These are phyloP conservation scores for Borealophlyctis nickersoniae DNA, from an alignment of 192 early-diverging fungal species.

Conservation along the genomic window DNA sequence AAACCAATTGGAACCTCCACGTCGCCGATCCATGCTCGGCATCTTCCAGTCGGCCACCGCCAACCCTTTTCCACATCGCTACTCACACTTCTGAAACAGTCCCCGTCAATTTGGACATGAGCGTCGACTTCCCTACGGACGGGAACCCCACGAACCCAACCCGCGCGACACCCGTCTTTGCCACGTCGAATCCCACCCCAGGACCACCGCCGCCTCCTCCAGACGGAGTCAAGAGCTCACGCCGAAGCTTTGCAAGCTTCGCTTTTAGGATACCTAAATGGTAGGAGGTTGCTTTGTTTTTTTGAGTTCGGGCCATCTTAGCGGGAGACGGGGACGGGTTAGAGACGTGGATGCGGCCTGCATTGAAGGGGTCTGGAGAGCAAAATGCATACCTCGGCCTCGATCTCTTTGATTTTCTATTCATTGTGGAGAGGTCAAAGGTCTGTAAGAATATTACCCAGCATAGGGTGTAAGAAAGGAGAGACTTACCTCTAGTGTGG, in stretches of 20 bases:
- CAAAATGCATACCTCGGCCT: conserved; percentile 52
- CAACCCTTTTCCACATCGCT: not conserved
- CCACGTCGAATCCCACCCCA: conserved; percentile 97
- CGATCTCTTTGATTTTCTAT: conserved; percentile 53
- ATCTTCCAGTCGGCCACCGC: too few relatives aligned
- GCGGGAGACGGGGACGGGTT: too few relatives aligned
- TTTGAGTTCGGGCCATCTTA: conserved; percentile 70
- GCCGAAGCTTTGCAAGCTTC: conserved; percentile 93
- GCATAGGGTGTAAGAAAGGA: too few relatives aligned
- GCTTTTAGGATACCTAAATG: conserved; percentile 86
- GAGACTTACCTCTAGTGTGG: too few relatives aligned
- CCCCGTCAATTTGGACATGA: conserved; percentile 96
- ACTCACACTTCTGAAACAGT: conserved; percentile 85
- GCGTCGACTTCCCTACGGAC: conserved; percentile 95
- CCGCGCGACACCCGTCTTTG: conserved; percentile 97
- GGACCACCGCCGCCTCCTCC: conserved; percentile 81
- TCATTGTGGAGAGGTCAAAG: too few relatives aligned
- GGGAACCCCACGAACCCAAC: conserved; percentile 98
- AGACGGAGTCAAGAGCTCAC: conserved; percentile 87
- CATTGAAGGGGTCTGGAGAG: too few relatives aligned
- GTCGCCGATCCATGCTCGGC: not conserved
- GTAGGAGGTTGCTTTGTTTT: conserved; percentile 94
- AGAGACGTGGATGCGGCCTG: too few relatives aligned
- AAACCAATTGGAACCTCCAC: not conserved
- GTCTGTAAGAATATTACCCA: too few relatives aligned